These are phyloP conservation scores for Phanerochaete carnosa DNA, from an alignment of 768 basidiomycete genomes.

Conservation along the genomic window DNA sequence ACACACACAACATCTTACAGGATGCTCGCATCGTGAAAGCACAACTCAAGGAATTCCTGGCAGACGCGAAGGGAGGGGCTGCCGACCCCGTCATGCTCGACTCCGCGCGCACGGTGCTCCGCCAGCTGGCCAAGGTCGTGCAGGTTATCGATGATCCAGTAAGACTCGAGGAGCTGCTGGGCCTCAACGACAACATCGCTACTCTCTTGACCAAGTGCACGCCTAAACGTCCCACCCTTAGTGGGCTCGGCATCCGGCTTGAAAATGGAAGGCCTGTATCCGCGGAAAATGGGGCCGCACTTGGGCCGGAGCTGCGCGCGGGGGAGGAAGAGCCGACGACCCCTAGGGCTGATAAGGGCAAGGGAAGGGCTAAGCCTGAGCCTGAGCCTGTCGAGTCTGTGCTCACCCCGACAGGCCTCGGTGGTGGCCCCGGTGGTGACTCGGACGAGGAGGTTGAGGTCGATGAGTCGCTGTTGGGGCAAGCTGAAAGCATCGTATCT, in stretches of 20 bases:
- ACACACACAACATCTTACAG: slow-evolving; percentile 44
- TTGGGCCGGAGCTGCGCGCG: slow-evolving; percentile 7
- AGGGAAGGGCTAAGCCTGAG: slow-evolving; percentile 66
- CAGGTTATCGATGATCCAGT: slow-evolving; percentile 54
- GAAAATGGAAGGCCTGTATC: slow-evolving; percentile 22
- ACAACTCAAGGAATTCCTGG: slow-evolving; percentile 25
- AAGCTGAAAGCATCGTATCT: slow-evolving; percentile 19
- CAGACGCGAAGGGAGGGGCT: slow-evolving; percentile 20
- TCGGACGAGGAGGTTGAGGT: slow-evolving; percentile 49
- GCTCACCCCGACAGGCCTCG: slow-evolving; percentile 53
- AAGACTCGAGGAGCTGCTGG: slow-evolving; percentile 65
- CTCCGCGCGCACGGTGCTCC: slow-evolving; percentile 49
- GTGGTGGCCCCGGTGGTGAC: slow-evolving; percentile 25
- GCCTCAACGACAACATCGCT: slow-evolving; percentile 69
- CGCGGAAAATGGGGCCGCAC: slow-evolving; percentile 3
- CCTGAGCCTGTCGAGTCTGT: slow-evolving; percentile 69
- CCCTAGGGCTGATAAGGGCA: slow-evolving; percentile 75
- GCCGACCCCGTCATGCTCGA: slow-evolving; percentile 40
- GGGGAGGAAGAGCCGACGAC: slow-evolving; percentile 43
- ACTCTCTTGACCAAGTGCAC: slow-evolving; percentile 43
- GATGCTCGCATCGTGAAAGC: slow-evolving; percentile 33
- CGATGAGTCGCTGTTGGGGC: slow-evolving; percentile 27
- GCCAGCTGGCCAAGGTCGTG: slow-evolving; percentile 50
- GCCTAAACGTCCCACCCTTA: slow-evolving; percentile 7
- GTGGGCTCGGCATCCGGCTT: slow-evolving; percentile 15